Conservation (phyloP, 2,329 filamentous ascomycete genomes). For the Cercospora sp. region DNA sequence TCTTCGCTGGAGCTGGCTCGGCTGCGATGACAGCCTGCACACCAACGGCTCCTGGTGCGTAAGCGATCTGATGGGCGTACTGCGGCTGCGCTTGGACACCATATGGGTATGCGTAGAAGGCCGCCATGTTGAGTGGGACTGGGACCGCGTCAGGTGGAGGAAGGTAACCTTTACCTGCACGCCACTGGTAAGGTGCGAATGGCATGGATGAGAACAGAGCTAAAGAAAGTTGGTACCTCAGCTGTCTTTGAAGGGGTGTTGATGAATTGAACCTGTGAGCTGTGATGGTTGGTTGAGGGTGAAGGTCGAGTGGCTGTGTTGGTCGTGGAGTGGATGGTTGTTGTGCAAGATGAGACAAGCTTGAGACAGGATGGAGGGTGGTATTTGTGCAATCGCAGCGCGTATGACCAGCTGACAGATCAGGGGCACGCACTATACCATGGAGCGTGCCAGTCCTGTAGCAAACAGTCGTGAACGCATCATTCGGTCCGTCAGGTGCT, state of each 20-base stretch:
- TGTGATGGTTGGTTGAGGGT: background rate
- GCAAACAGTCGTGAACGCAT: conserved; percentile 20
- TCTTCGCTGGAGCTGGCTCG: conserved; percentile 8
- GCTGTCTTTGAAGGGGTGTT: background rate
- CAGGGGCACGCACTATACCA: background rate
- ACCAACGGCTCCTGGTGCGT: conserved; percentile 2
- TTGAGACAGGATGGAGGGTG: background rate
- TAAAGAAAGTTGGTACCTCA: background rate
- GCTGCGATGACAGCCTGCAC: conserved; percentile 13
- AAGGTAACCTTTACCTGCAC: conserved; percentile 28
- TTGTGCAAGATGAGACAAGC: background rate
- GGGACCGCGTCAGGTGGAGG: conserved; percentile 22
- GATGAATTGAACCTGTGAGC: background rate
- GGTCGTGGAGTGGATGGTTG: conserved; percentile 5
- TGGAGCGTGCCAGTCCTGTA: background rate
- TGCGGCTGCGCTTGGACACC: conserved; percentile 33
- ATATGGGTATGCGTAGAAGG: conserved; percentile 13
- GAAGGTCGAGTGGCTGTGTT: background rate
- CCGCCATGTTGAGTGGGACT: conserved; percentile 11
- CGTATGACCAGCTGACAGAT: conserved; percentile 1
- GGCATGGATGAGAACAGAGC: conserved; percentile 20
- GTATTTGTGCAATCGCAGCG: conserved; percentile 2
- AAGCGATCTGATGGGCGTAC: conserved; percentile 13
- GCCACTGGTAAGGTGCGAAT: conserved; percentile 33
- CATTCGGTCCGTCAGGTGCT: background rate